Conservation (phyloP, 192 early-diverging fungal species). For the Mortierella antarctica region DNA sequence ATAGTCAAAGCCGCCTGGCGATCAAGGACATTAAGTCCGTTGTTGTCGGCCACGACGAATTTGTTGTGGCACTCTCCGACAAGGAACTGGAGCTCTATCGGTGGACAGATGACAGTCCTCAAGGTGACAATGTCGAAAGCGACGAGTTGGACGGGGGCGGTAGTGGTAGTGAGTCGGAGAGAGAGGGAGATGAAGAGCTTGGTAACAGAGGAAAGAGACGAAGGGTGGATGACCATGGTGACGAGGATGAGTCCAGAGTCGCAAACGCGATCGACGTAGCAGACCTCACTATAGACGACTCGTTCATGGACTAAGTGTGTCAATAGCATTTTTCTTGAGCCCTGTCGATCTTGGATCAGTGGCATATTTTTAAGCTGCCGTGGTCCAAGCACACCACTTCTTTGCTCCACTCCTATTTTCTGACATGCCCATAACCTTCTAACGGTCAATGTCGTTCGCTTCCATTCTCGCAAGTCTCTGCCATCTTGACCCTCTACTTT, state of each 20-base stretch:
- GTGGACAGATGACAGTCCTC: conserved; percentile 13
- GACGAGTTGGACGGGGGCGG: conserved; percentile 6
- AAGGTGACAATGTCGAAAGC: background rate
- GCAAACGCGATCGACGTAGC: background rate
- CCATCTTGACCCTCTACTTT: too few species aligned
- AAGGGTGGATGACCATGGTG: background rate
- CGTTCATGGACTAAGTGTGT: too few species aligned
- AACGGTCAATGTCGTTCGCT: too few species aligned
- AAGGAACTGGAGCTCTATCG: conserved; percentile 10
- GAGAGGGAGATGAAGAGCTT: background rate
- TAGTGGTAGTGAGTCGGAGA: background rate
- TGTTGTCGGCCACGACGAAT: conserved; percentile 19
- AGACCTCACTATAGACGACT: too few species aligned
- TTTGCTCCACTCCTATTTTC: too few species aligned
- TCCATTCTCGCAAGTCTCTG: too few species aligned
- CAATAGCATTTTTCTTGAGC: too few species aligned
- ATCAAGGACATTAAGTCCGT: conserved; percentile 36
- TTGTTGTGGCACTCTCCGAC: conserved; percentile 21
- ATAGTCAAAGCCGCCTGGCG: background rate
- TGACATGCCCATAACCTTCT: too few species aligned
- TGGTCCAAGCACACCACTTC: too few species aligned
- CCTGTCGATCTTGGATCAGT: too few species aligned
- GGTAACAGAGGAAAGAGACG: conserved; percentile 8
- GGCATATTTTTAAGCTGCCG: too few species aligned
- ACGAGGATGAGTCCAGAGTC: background rate